phyloP scores from a whole-genome alignment of 2,329 filamentous ascomycete species.

The Coniochaeta pulveracea region DNA sequence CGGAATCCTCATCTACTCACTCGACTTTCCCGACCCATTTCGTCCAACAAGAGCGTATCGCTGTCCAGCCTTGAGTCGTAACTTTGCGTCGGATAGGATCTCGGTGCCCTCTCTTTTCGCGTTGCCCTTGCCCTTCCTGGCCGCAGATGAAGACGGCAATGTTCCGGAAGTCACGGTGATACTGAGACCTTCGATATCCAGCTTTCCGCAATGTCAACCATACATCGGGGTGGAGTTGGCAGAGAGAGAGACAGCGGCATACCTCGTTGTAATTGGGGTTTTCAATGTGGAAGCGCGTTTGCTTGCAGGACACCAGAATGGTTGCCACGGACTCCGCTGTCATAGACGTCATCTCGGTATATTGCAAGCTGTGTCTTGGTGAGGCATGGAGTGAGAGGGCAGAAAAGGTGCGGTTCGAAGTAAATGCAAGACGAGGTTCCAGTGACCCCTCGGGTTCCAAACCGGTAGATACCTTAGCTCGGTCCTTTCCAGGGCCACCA shows the following conservation, averaged over 20 bases:
- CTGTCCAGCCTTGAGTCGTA: conserved; percentile 61
- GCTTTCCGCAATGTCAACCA: too few relatives aligned
- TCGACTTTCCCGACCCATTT: conserved; percentile 78
- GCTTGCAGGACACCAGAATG: conserved; percentile 53
- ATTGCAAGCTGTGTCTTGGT: too few relatives aligned
- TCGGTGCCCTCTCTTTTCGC: conserved; percentile 42
- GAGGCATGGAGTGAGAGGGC: too few relatives aligned
- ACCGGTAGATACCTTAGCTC: too few relatives aligned
- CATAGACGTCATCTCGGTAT: conserved; percentile 22
- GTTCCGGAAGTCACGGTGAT: conserved; percentile 46
- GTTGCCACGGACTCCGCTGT: conserved; percentile 36
- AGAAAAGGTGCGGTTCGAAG: too few relatives aligned
- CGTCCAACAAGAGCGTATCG: conserved; percentile 70
- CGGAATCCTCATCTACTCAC: conserved; percentile 29
- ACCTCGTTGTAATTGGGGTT: conserved; percentile 47
- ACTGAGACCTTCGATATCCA: conserved; percentile 62
- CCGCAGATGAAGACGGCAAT: conserved; percentile 10
- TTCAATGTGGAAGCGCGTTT: conserved; percentile 53
- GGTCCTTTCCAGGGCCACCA: too few relatives aligned
- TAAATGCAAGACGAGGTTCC: too few relatives aligned
- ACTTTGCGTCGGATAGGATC: conserved; percentile 56
- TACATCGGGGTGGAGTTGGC: too few relatives aligned
- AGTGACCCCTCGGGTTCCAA: too few relatives aligned
- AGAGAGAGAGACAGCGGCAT: too few relatives aligned
- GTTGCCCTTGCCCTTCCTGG: conserved; percentile 36